Evolutionary conservation across 2,329 filamentous ascomycete genomes (phyloP).

Genomic region (Incumbomyces lentus): DNA sequence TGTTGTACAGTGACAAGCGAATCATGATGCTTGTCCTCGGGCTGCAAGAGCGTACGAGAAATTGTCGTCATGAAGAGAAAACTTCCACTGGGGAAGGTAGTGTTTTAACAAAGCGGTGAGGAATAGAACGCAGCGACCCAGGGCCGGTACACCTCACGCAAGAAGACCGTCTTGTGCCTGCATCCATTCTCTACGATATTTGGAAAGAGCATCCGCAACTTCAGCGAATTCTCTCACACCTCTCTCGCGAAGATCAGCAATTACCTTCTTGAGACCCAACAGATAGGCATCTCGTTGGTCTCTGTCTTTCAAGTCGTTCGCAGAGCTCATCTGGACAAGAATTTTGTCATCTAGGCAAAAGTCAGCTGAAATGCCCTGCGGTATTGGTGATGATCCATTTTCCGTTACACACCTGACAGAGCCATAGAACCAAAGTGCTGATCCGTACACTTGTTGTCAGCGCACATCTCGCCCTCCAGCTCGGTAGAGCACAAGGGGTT

Average conservation of each 20-base stretch:
- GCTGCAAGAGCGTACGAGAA: no score
- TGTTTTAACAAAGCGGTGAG: no score
- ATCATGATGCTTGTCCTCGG: no score
- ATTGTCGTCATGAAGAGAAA: no score
- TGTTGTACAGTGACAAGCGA: no score
- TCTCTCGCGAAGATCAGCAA: slow-evolving; percentile 39
- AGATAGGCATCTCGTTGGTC: slow-evolving; percentile 36
- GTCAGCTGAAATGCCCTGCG: neutral
- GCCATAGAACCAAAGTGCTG: slow-evolving; percentile 72
- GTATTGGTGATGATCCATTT: neutral
- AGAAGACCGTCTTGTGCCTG: neutral
- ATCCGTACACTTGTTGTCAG: slow-evolving; percentile 59
- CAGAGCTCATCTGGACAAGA: slow-evolving; percentile 38
- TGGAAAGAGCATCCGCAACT: slow-evolving; percentile 39
- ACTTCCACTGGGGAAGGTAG: no score
- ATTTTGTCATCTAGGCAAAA: slow-evolving; percentile 39
- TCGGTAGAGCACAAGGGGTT: slow-evolving; percentile 69
- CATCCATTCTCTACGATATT: slow-evolving; percentile 34
- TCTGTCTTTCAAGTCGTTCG: slow-evolving; percentile 35
- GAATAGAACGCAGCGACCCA: no score
- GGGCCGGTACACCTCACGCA: neutral
- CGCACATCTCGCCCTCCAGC: slow-evolving; percentile 60
- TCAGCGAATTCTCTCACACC: slow-evolving; percentile 41
- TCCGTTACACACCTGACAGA: slow-evolving; percentile 55
- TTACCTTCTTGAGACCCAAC: slow-evolving; percentile 37